Evolutionary conservation across 2,329 filamentous ascomycete genomes (phyloP), one percentile per base, ranked within the genome.

Genomic region (Cladosporium velox): DNA sequence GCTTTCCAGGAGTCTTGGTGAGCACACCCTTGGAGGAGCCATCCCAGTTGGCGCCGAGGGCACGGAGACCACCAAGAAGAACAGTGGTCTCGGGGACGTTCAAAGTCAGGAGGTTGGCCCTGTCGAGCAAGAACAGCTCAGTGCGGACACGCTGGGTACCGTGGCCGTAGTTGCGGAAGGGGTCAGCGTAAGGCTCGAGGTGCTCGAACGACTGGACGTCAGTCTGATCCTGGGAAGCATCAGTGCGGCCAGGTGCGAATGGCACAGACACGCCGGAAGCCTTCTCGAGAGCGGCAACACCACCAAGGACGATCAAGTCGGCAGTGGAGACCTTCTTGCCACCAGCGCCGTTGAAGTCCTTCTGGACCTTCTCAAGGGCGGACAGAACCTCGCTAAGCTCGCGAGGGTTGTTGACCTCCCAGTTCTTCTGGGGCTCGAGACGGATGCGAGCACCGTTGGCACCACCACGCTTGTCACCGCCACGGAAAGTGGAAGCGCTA

Each of bases 391-490:
- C 80, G 65, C 80, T 79, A 49, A 93, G 81, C 78, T 90, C 85
- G 1, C 82, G 72, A 32, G 90, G 90, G 82, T 91, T 90, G 85
- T 93, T 93, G 75, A 67, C 51, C 74, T 86, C 79, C 90, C 91
- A 93, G 77, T 86, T 81, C 72, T 87, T 87, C 80, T 91, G 88
- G 28, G 91, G 91, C 68, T 84, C 82, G 12, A 93, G 88, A 38
- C 89, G 88, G 73, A 93, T 91, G 72, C 91, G 90, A 15, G 87
- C 90, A 72, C 91, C 91, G 73, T 93, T 93, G 79, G 91, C 91
- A 75, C 91, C 91, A 71, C 91, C 91, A 70, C 91, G 91, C 87
- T 93, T 93, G 83, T 93, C 91, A 71, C 87, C 86, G 71, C 87
- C 85, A 68, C 90, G 89, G 87, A 89, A 92, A 34, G 88, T 89